phyloP scores from a whole-genome alignment of 306 rosid species.

The Prunus kanzakura region DNA sequence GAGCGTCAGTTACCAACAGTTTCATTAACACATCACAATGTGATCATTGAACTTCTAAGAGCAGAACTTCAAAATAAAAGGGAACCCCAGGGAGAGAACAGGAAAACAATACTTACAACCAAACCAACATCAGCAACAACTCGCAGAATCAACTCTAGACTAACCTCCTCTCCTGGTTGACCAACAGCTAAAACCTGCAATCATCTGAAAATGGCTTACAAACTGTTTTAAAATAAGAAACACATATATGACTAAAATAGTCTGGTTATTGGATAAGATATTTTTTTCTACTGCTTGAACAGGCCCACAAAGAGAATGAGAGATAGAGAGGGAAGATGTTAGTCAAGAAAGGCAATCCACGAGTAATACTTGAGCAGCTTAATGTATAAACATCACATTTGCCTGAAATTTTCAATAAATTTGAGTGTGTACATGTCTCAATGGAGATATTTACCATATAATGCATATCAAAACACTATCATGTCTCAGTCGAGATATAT shows the following conservation, averaged over 20 bases:
- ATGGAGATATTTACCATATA: background rate
- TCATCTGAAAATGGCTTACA: conserved; percentile 7
- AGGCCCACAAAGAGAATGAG: background rate
- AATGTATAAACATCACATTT: too few species aligned
- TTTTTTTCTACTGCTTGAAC: background rate
- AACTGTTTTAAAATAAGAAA: conserved; percentile 17
- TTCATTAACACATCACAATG: background rate
- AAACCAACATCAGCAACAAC: conserved; percentile 98
- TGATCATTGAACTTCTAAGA: background rate
- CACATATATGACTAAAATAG: background rate
- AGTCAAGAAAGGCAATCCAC: too few species aligned
- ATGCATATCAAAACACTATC: background rate
- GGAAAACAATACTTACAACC: conserved; percentile 36
- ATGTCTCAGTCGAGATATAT: background rate
- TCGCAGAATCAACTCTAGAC: conserved; percentile 86
- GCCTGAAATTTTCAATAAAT: too few species aligned
- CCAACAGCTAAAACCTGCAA: conserved; percentile 76
- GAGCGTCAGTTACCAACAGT: background rate
- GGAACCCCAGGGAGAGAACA: background rate
- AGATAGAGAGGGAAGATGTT: too few species aligned
- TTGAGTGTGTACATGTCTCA: background rate
- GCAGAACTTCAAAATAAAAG: background rate
- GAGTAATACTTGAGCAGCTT: too few species aligned
- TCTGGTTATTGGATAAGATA: background rate
- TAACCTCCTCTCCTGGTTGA: conserved; percentile 94